Evolutionary conservation across 768 basidiomycete genomes (phyloP), one percentile per base, ranked within the genome.

Genomic region (Amanita phalloides): DNA sequence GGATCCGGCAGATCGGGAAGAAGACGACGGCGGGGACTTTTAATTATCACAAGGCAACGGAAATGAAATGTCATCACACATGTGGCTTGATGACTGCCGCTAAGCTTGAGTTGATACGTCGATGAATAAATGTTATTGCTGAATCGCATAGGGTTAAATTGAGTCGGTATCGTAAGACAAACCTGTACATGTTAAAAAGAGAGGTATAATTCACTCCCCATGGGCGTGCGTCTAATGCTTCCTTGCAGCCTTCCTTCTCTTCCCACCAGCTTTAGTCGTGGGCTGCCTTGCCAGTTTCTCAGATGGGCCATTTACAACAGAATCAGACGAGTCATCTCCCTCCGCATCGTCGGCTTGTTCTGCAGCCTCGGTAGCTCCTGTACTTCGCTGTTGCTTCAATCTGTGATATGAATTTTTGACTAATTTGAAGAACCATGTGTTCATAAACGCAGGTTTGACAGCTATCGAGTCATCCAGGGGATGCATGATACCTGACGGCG

Each of bases 371-470:
- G 54, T 54, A 3, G 53, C 17, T 11, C 54, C 48, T 3, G 55
- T 53, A 42, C 56, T 42, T n/a, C 58, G 23, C 37, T 58, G 41
- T 62, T 65, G 17, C 61, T 59, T 54, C 32, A 62, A 53, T 49
- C 66, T 69, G 39, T 50, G 26, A 51, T 63, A 56, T 25, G 72
- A 58, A 5, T 60, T 67, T 51, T 58, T 65, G 53, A 76, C 55
- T 23, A 86, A 63, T 11, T 70, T 60, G 54, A 82, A 58, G 59
- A 85, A 82, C 90, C 90, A 93, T 3, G 89, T 91, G 48, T 74
- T 71, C 30, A 62, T 63, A 26, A 88, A 56, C 6, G 75, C 70
- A n/a, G 90, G 84, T 3, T 67, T 66, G 2, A 64, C 66, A 14
- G 79, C 85, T 3, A 81, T 76, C 23, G 72, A 75, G 35, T 75